Evolutionary conservation across 768 basidiomycete species (phyloP), one percentile per base, ranked within the genome.

Genomic region (Tephrocybe rancida): DNA sequence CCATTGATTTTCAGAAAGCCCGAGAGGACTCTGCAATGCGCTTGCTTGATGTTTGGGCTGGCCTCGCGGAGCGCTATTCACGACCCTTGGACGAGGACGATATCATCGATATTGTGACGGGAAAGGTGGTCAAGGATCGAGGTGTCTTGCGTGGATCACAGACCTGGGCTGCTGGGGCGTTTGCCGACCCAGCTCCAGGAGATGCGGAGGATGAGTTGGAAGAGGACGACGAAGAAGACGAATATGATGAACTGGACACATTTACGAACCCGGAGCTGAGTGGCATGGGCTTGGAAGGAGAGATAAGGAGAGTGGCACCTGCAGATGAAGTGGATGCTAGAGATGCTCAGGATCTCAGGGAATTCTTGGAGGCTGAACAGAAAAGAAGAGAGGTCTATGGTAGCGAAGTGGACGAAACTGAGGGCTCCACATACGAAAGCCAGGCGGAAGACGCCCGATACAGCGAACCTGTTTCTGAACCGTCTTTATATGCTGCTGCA

Each of bases 41-140:
- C 2, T 72, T 91, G 32, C 70, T 83, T 21, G 78, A 81, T 59
- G 72, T 81, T 13, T 91, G 90, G 90, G 74, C 80, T 24, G 75
- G 81, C 47, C 80, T 92, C 3, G 88, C 81, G 3, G 82, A 86
- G 44, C 80, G 87, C 22, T 87, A 91, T 64, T 76, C 80, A 29
- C 77, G 81, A 46, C 76, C 78, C 39, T 70, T 90, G 34, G 87
- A 89, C 59, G 85, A 92, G 62, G 90, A 92, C 67, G 90, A 93
- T 65, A 85, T 92, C 42, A 75, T 92, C 27, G 86, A 92, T 62
- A 70, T 93, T 2, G 71, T 74, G 50, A 84, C 82, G 10, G 80
- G 77, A 10, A 67, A 79, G 55, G 74, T 92, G 37, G 72, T 89
- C 53, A 83, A 81, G 61, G 87, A 92, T 66, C 81, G 87, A 54